Evolutionary conservation across 1,284 basidiomycete species (phyloP), one percentile per base, ranked within the genome.

Genomic region (Microbotryum scabiosae): DNA sequence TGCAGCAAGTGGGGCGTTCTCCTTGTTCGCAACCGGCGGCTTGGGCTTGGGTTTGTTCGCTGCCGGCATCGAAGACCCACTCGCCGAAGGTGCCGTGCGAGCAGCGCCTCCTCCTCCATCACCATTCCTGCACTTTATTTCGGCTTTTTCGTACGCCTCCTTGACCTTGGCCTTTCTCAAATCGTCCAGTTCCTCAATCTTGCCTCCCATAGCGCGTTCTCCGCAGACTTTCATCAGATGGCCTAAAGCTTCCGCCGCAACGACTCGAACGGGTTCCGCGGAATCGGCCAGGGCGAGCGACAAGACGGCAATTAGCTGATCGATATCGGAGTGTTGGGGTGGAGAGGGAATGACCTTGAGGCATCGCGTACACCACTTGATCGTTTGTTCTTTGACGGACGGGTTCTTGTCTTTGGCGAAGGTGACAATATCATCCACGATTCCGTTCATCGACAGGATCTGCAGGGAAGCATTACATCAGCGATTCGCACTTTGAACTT

Each of bases 141-240:
- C 84, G 2, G 90, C 90, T 68, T 86, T 89, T 67, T 88, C 90
- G 69, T 84, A 91, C 10, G 89, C 89, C 72, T 97, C 96, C 76
- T 89, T 93, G 60, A 99, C 88, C 76, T 98, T 99, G 6, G 79
- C 82, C 76, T 92, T 94, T 67, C 93, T 82, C 45, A 97, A 81
- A 70, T 97, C 93, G 41, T 90, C 85, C 57, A 98, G 79, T 28
- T 82, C 79, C 65, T 97, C 94, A 78, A 97, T 82, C 43, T 89
- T 81, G 0, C 88, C 87, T 73, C 88, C 91, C 65, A 99, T 82
- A 14, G 88, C 85, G 30, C 96, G 81, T 75, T 98, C 94, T 26
- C 96, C 96, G 16, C 98, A 84, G 80, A 98, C 92, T 79, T 91
- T 97, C 89, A 96, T 94, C 68, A 98, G 78, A 0, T 86, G 88